These are phyloP conservation scores for Apiotrichum sp. DNA, from an alignment of 1,284 basidiomycete genomes.

Conservation along the genomic window DNA sequence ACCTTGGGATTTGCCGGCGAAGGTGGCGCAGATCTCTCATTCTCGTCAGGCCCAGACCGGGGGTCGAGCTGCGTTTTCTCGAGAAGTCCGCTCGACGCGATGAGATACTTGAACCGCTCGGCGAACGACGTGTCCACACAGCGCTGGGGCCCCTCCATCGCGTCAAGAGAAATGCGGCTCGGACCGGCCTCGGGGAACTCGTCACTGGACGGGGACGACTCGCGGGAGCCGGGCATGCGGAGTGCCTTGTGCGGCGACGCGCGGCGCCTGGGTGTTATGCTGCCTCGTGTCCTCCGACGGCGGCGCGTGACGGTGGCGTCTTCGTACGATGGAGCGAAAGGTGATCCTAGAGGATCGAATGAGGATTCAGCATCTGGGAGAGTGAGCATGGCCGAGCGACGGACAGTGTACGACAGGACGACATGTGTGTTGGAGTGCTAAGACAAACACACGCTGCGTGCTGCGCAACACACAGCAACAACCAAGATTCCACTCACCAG, in stretches of 20 bases:
- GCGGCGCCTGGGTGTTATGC: not conserved
- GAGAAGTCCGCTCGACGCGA: conserved; percentile 37
- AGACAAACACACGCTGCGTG: no score
- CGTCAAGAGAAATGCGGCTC: not conserved
- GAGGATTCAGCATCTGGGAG: conserved; percentile 15
- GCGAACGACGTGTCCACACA: conserved; percentile 23
- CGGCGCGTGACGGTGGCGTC: conserved; percentile 2
- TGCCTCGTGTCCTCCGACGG: not conserved
- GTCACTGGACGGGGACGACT: not conserved
- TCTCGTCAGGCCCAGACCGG: not conserved
- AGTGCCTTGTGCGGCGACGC: no score
- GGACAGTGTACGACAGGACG: no score
- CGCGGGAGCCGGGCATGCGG: no score
- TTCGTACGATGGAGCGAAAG: not conserved
- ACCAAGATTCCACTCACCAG: conserved; percentile 5
- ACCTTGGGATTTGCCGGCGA: not conserved
- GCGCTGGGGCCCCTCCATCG: not conserved
- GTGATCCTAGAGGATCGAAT: conserved; percentile 9
- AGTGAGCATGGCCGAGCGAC: not conserved
- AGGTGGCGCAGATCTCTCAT: not conserved
- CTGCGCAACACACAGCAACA: not conserved
- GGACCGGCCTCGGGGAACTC: not conserved
- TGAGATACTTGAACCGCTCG: conserved; percentile 40
- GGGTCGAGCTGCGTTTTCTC: conserved; percentile 22
- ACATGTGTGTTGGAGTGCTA: no score